Evolutionary conservation across 2,329 filamentous ascomycete genomes (phyloP), one percentile per base, ranked within the genome.

Genomic region (Ophiostoma piceae): DNA sequence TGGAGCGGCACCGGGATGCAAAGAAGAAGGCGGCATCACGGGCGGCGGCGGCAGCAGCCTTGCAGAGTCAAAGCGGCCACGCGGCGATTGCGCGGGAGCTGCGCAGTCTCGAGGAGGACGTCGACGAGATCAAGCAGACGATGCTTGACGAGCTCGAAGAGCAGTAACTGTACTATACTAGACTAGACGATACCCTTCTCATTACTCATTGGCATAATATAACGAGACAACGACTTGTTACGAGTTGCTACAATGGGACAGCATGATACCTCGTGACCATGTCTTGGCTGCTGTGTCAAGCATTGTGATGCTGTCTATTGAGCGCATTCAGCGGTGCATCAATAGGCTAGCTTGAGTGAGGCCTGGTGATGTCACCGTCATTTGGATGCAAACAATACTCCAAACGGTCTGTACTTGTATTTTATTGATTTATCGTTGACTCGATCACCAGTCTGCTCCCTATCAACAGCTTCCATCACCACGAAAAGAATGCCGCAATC

Each of bases 1-100:
- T 84, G 78, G 80, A 84, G 73, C 37, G 47, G 19, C 67, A 62
- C 35, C 51, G 67, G 9, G 35, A 41, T 12, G 22, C 5, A 22
- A 66, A 51, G 39, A 14, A 19, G 37, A 39, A 41, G n/a, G 6
- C 32, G 26, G 32, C 32, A 12, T 60, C 43, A 54, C 26, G 22
- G 26, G n/a, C 65, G 3, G 60, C 65, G 7, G 51, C 64, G 19
- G n/a, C 65, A 2, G 47, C 67, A 6, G 6, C 19, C 3, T 29
- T 1, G 7, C 57, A 62, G 43, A 12, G 41, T 39, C 57, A 62
- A 35, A 12, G 41, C 37, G 54, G 67, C 14, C 11, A 64, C n/a
- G 2, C 51, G 16, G 67, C 47, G 26, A 41, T 47, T 19, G 64
- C 60, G 1, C 51, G 43, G 14, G 68, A 72, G 37, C 66, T 74